Conservation (phyloP, 306 rosid species). For the Ammopiptanthus mongolicus region DNA sequence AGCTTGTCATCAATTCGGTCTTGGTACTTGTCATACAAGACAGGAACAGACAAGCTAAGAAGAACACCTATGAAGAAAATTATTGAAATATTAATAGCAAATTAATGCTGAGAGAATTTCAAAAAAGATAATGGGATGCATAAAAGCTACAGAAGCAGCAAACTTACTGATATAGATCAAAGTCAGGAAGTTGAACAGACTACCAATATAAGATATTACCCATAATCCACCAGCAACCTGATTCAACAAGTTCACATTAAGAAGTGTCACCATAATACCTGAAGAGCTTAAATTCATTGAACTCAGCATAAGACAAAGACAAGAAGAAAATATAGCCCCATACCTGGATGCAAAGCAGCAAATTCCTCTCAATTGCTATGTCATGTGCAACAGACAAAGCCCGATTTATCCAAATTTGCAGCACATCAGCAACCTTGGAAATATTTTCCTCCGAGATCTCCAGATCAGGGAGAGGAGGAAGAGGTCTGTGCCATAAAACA, state of each 20-base stretch:
- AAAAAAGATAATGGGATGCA: background rate
- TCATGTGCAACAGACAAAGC: conserved; percentile 64
- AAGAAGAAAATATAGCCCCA: background rate
- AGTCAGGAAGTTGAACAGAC: conserved; percentile 70
- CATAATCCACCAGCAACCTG: conserved; percentile 70
- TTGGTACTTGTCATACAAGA: conserved; percentile 82
- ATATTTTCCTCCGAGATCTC: conserved; percentile 75
- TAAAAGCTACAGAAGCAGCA: conserved; percentile 13
- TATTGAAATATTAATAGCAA: background rate
- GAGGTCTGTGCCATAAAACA: conserved; percentile 57
- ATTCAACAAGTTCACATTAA: conserved; percentile 20
- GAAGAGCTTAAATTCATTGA: background rate
- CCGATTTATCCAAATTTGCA: conserved; percentile 60
- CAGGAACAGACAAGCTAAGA: conserved; percentile 80
- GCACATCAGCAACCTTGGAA: conserved; percentile 48
- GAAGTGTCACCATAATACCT: background rate
- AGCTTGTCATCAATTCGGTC: conserved; percentile 61
- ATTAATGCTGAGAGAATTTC: background rate
- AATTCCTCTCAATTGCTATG: conserved; percentile 74
- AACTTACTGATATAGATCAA: conserved; percentile 65
- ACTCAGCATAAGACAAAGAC: background rate
- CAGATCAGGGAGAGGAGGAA: conserved; percentile 94
- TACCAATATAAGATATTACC: conserved; percentile 60
- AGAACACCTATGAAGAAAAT: conserved; percentile 56
- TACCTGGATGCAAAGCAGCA: conserved; percentile 68